Evolutionary conservation across 352 stramenopile species (phyloP).

Genomic region (Phytophthora constricta): DNA sequence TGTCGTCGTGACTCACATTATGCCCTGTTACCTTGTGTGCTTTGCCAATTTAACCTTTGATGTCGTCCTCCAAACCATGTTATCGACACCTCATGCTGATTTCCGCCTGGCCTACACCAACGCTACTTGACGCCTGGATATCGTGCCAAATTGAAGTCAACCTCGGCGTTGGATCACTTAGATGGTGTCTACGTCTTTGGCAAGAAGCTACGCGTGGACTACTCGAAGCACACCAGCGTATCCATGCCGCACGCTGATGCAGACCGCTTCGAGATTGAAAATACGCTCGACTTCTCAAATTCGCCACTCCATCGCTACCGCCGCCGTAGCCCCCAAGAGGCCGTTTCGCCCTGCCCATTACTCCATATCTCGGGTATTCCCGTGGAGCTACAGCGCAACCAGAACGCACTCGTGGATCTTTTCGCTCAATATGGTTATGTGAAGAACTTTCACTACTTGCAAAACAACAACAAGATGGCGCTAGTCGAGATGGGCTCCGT

Average conservation of each 20-base stretch:
- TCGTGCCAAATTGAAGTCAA: slow-evolving; percentile 44
- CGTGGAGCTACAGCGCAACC: slow-evolving; percentile 64
- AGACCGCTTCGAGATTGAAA: slow-evolving; percentile 84
- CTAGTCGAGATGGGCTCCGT: slow-evolving; percentile 77
- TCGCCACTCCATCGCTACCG: slow-evolving; percentile 84
- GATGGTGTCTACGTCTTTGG: slow-evolving; percentile 78
- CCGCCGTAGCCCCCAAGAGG: slow-evolving; percentile 65
- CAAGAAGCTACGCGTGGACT: slow-evolving; percentile 85
- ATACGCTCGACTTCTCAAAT: slow-evolving; percentile 78
- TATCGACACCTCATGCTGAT: too few relatives aligned
- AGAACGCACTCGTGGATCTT: slow-evolving; percentile 64
- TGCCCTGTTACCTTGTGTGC: slow-evolving; percentile 11
- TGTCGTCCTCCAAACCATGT: too few relatives aligned
- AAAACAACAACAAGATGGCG: slow-evolving; percentile 86
- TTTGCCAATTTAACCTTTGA: too few relatives aligned
- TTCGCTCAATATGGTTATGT: slow-evolving; percentile 79
- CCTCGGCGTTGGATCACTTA: slow-evolving; percentile 77
- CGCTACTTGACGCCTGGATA: background rate
- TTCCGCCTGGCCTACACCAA: background rate
- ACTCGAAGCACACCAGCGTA: slow-evolving; percentile 81
- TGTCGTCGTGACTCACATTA: slow-evolving; percentile 18
- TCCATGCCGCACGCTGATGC: slow-evolving; percentile 85
- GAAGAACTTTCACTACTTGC: slow-evolving; percentile 77
- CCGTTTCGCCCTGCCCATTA: slow-evolving; percentile 63
- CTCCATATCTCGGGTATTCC: slow-evolving; percentile 84